Evolutionary conservation across 495 filamentous ascomycete species (phyloP).

Genomic region (Articulospora tetracladia): DNA sequence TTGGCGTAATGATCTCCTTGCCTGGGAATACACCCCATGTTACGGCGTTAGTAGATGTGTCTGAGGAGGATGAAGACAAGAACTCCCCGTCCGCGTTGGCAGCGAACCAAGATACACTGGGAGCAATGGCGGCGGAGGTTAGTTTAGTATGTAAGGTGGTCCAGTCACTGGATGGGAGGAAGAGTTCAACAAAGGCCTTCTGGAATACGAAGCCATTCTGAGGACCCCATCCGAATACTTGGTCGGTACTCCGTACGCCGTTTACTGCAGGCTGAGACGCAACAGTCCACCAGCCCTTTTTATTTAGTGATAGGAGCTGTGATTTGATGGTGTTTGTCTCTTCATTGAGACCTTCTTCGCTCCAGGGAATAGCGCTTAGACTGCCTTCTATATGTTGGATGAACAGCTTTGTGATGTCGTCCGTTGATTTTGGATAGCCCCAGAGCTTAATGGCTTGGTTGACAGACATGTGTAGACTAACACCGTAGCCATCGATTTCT

Average conservation of each 20-base stretch:
- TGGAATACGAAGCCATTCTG: slow-evolving; percentile 94
- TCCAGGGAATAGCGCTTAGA: slow-evolving; percentile 82
- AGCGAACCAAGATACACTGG: slow-evolving; percentile 80
- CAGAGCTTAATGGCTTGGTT: slow-evolving; percentile 76
- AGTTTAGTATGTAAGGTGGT: slow-evolving; percentile 57
- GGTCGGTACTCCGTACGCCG: slow-evolving; percentile 67
- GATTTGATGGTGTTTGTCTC: slow-evolving; percentile 78
- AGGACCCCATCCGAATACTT: slow-evolving; percentile 93
- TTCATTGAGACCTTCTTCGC: slow-evolving; percentile 79
- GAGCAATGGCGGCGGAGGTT: slow-evolving; percentile 44
- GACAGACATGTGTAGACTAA: slow-evolving; percentile 77
- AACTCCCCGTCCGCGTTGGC: slow-evolving; percentile 69
- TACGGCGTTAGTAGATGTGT: slow-evolving; percentile 72
- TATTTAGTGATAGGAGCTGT: slow-evolving; percentile 69
- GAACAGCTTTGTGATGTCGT: slow-evolving; percentile 77
- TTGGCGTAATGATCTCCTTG: slow-evolving; percentile 96
- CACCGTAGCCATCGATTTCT: slow-evolving; percentile 94
- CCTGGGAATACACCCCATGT: slow-evolving; percentile 96
- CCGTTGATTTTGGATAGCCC: slow-evolving; percentile 64
- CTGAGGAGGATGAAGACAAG: slow-evolving; percentile 56
- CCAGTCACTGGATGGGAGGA: slow-evolving; percentile 72
- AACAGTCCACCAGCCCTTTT: slow-evolving; percentile 91
- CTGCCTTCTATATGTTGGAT: slow-evolving; percentile 72
- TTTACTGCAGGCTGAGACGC: slow-evolving; percentile 96
- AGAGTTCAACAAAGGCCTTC: slow-evolving; percentile 97